Evolutionary conservation across 495 filamentous ascomycete species (phyloP).

Genomic region (Chaetomidium leptoderma): DNA sequence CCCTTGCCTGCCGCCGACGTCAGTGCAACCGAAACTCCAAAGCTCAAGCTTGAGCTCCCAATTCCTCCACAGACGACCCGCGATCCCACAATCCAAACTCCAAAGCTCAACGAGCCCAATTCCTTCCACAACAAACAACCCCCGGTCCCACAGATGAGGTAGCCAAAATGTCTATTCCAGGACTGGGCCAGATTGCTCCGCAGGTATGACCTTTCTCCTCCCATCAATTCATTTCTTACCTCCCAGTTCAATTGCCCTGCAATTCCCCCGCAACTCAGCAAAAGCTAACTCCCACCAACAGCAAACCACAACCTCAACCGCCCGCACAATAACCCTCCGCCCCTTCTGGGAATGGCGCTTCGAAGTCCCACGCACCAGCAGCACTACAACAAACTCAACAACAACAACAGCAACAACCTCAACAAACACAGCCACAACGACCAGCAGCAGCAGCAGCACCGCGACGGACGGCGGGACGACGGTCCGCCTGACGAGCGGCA

Average conservation of each 20-base stretch:
- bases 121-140: neutral
- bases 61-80: neutral
- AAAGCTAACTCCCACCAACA: conserved; percentile 9
- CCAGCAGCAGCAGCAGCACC: neutral
- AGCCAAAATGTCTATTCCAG: conserved; percentile 43
- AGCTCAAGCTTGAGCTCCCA: neutral
- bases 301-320: conserved; percentile 23
- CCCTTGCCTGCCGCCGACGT: conserved; percentile 10
- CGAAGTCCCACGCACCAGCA: conserved; percentile 62
- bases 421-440: too few relatives aligned
- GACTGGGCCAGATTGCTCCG: conserved; percentile 47
- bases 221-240: neutral
- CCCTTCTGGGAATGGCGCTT: conserved; percentile 81
- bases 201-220: conserved; percentile 30
- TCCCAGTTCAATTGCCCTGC: too few relatives aligned
- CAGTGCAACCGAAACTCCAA: neutral
- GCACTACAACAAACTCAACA: too few relatives aligned
- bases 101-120: neutral
- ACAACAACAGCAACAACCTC: too few relatives aligned
- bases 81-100: neutral
- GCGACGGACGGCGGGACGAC: conserved; percentile 31
- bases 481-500: conserved; percentile 62
- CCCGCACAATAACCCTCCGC: conserved; percentile 37
- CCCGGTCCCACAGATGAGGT: neutral
- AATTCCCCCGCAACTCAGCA: too few relatives aligned